Evolutionary conservation across 1,284 basidiomycete genomes (phyloP).

Genomic region (Pseudozyma thailandica): DNA sequence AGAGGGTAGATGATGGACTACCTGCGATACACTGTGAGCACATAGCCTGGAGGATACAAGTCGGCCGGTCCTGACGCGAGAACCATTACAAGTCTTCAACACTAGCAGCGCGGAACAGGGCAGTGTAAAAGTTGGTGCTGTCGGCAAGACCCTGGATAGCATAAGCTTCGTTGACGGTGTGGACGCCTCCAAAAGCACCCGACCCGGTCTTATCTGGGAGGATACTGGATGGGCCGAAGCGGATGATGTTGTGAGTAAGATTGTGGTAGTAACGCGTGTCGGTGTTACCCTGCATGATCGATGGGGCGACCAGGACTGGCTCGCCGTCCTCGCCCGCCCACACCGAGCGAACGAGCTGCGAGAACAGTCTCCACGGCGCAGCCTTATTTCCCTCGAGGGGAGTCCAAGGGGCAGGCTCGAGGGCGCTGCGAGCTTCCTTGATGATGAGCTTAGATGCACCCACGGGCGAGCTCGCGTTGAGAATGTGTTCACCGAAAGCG

Average conservation of each 20-base stretch:
- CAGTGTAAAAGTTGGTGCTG: conserved; percentile 71
- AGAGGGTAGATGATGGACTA: no score
- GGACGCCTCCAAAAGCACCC: conserved; percentile 71
- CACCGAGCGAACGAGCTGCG: conserved; percentile 72
- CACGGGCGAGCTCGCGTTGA: conserved; percentile 13
- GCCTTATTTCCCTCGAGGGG: conserved; percentile 70
- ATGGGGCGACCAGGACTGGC: conserved; percentile 72
- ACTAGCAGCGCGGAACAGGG: conserved; percentile 70
- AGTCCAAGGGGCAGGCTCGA: conserved; percentile 74
- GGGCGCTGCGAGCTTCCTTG: conserved; percentile 72
- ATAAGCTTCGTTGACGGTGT: conserved; percentile 76
- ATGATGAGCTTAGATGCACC: conserved; percentile 27
- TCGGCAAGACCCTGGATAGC: conserved; percentile 69
- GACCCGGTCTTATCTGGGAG: conserved; percentile 66
- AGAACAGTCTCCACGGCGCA: conserved; percentile 71
- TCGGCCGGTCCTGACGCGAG: neutral
- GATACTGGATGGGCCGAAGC: conserved; percentile 69
- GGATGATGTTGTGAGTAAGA: conserved; percentile 73
- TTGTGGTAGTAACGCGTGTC: conserved; percentile 71
- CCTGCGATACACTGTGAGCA: no score
- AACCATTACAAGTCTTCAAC: conserved; percentile 50
- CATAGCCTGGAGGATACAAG: no score
- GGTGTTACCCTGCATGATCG: conserved; percentile 72
- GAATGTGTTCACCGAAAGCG: conserved; percentile 67
- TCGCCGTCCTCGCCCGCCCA: conserved; percentile 68